Conservation (phyloP, 2,329 filamentous ascomycete species). For the Fusarium citri region DNA sequence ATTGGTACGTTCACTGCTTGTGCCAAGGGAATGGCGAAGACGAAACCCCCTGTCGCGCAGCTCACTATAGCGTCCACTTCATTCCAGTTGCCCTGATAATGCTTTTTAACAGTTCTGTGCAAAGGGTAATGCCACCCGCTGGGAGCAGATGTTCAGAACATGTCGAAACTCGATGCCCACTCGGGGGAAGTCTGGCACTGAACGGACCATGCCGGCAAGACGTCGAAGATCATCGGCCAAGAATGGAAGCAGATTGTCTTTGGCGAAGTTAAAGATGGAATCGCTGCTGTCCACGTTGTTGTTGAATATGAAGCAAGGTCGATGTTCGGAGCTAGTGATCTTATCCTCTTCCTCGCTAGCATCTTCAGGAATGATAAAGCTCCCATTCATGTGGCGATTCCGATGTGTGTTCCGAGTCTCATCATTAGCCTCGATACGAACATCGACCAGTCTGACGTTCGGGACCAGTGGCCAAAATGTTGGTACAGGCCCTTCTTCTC, state of each 20-base stretch:
- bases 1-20: constrained; percentile 55
- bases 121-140: constrained; percentile 63
- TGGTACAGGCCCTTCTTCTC: constrained; percentile 68
- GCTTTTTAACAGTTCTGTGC: constrained; percentile 61
- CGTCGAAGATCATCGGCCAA: constrained; percentile 58
- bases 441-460: constrained; percentile 63
- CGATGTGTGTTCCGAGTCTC: constrained; percentile 53
- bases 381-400: constrained; percentile 27
- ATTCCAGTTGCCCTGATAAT: constrained; percentile 61
- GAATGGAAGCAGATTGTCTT: constrained; percentile 57
- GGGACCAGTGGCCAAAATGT: constrained; percentile 66
- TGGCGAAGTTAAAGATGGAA: constrained; percentile 55
- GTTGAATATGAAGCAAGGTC: constrained; percentile 61
- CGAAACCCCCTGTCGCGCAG: constrained; percentile 68
- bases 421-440: constrained; percentile 59
- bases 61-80: constrained; percentile 59
- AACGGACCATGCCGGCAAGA: constrained; percentile 63
- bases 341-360: neutral
- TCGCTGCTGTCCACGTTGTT: constrained; percentile 61
- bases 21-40: constrained; percentile 66
- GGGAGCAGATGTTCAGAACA: constrained; percentile 66
- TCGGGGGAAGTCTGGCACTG: constrained; percentile 62
- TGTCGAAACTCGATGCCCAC: constrained; percentile 66
- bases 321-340: constrained; percentile 42
- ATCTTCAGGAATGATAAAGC: rapidly evolving